Evolutionary conservation across 2,329 filamentous ascomycete genomes (phyloP).

Genomic region (Zymoseptoria pseudotritici): DNA sequence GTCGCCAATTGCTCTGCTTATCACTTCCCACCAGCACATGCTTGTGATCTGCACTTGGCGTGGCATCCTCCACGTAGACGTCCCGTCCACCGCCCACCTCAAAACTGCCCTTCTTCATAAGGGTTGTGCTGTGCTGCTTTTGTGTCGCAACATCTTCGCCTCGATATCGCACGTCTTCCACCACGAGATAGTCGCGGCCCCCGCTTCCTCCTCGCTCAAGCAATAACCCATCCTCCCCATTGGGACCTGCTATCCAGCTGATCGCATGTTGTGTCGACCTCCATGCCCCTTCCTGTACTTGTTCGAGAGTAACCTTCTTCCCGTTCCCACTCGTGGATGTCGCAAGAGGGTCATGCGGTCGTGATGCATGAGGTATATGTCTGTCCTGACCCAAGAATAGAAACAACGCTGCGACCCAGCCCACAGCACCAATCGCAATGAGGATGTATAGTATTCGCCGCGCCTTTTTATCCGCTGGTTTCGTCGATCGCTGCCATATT

Average conservation of each 20-base stretch:
- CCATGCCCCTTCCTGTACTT: constrained; percentile 62
- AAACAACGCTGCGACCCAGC: constrained; percentile 62
- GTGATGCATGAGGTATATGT: constrained; percentile 58
- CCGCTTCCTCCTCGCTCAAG: constrained; percentile 59
- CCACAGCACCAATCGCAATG: constrained; percentile 53
- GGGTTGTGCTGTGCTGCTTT: constrained; percentile 51
- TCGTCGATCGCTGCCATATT: constrained; percentile 34
- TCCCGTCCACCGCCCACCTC: constrained; percentile 46
- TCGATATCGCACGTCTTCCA: constrained; percentile 70
- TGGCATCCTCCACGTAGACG: constrained; percentile 54
- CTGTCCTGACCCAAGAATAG: constrained; percentile 59
- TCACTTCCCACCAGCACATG: constrained; percentile 79
- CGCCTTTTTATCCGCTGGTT: constrained; percentile 57
- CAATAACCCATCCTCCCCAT: constrained; percentile 75
- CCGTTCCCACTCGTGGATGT: constrained; percentile 55
- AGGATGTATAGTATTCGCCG: constrained; percentile 57
- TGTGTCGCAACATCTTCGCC: constrained; percentile 36
- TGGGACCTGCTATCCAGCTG: constrained; percentile 67
- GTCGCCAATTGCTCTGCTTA: constrained; percentile 70
- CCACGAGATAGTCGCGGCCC: constrained; percentile 68
- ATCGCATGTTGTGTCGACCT: constrained; percentile 56
- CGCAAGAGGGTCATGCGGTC: constrained; percentile 61
- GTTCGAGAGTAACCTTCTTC: constrained; percentile 65
- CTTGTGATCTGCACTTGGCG: constrained; percentile 75
- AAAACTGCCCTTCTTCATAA: constrained; percentile 68